These are phyloP conservation scores for Solanum ossicruentum DNA, from an alignment of 257 asterid genomes.

Conservation along the genomic window DNA sequence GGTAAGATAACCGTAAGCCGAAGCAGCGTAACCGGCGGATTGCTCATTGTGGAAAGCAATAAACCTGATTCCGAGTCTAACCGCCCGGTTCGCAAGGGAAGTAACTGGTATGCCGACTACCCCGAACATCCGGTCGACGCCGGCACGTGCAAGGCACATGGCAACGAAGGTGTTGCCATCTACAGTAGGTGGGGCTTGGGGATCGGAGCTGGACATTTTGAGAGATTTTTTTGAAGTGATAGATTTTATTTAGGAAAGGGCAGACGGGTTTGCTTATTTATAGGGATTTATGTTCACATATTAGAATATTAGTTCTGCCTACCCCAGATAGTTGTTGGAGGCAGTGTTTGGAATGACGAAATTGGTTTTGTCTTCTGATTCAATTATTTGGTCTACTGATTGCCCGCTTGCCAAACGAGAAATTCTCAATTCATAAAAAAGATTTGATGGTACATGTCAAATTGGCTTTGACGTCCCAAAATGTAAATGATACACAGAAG, in stretches of 20 bases:
- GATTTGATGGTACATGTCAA: background rate
- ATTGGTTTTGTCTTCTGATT: background rate
- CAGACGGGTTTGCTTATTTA: background rate
- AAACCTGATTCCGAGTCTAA: conserved; percentile 67
- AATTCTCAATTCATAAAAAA: background rate
- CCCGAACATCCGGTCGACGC: conserved; percentile 66
- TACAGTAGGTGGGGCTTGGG: conserved; percentile 6
- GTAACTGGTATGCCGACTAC: conserved; percentile 91
- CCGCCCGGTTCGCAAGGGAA: conserved; percentile 67
- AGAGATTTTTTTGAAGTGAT: background rate
- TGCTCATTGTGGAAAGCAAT: conserved; percentile 95
- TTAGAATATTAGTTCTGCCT: background rate
- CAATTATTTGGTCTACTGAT: background rate
- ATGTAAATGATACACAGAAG: background rate
- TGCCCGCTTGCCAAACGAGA: background rate
- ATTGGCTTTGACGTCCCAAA: background rate
- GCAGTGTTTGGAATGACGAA: background rate
- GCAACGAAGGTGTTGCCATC: conserved; percentile 67
- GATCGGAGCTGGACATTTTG: conserved; percentile 30
- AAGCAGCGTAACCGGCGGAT: conserved; percentile 95
- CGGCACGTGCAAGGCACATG: conserved; percentile 64
- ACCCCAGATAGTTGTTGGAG: background rate
- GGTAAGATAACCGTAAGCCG: conserved; percentile 88
- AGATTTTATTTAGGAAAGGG: background rate
- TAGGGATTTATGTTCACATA: background rate